These are phyloP conservation scores for Candida jianshihensis DNA, from an alignment of 805 yeast genomes.

Conservation along the genomic window DNA sequence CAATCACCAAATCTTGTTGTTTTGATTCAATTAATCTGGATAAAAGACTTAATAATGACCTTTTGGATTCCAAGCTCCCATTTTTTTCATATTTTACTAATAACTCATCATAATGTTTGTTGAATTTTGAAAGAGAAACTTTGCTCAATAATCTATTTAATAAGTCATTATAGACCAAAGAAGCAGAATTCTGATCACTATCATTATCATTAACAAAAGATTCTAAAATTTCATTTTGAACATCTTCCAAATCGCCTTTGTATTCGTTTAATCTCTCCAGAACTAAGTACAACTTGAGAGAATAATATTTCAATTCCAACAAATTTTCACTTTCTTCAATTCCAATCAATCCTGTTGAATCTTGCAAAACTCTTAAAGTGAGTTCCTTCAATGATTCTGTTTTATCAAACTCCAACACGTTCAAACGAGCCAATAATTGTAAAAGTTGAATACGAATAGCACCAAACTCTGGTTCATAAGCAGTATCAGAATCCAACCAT, in stretches of 20 bases:
- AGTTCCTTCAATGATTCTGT: constrained; percentile 32
- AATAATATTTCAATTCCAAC: constrained; percentile 37
- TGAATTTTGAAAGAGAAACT: constrained; percentile 27
- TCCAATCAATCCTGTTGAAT: constrained; percentile 36
- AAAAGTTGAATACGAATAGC: constrained; percentile 45
- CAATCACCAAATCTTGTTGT: constrained; percentile 58
- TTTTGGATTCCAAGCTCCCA: constrained; percentile 32
- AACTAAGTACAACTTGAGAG: constrained; percentile 36
- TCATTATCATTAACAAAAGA: constrained; percentile 26
- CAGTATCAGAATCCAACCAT: constrained; percentile 59
- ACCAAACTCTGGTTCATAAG: constrained; percentile 50
- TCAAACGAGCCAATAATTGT: constrained; percentile 31
- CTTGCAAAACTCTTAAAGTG: constrained; percentile 32
- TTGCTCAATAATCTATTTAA: constrained; percentile 25
- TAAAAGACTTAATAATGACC: constrained; percentile 36
- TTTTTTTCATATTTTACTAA: constrained; percentile 24
- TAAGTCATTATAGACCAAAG: constrained; percentile 29
- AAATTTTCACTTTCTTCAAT: constrained; percentile 28
- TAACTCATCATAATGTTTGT: constrained; percentile 28
- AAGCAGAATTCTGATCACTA: constrained; percentile 24
- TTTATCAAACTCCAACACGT: constrained; percentile 11
- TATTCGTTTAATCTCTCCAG: constrained; percentile 21
- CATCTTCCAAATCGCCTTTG: constrained; percentile 30
- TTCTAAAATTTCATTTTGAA: constrained; percentile 34
- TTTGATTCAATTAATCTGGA: constrained; percentile 31